Evolutionary conservation across 352 stramenopile species (phyloP).

Genomic region (Hyaloperonospora arabidopsidis): DNA sequence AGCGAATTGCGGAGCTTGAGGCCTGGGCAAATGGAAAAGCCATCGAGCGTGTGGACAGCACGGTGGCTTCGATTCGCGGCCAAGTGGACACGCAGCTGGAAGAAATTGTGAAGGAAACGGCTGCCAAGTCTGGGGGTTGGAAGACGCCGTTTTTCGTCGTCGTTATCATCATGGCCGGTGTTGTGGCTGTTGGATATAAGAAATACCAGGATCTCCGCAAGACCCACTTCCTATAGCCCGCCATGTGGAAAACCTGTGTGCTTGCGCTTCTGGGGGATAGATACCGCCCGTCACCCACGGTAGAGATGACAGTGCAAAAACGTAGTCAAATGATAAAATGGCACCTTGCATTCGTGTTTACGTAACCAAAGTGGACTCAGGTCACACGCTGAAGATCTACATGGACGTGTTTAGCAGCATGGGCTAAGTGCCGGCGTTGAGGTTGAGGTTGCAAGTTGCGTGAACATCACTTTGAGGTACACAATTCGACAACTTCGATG

Average conservation of each 20-base stretch:
- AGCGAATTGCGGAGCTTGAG: constrained; percentile 67
- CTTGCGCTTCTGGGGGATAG: constrained; percentile 15
- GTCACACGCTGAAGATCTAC: neutral
- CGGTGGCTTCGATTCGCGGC: constrained; percentile 49
- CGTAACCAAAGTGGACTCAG: neutral
- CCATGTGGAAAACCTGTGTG: neutral
- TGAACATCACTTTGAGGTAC: too few species aligned
- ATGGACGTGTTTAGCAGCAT: too few species aligned
- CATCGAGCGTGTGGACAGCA: constrained; percentile 45
- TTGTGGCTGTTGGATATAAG: constrained; percentile 65
- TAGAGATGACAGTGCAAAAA: constrained; percentile 23
- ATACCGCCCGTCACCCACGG: constrained; percentile 17
- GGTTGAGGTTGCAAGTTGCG: too few species aligned
- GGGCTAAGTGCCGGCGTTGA: too few species aligned
- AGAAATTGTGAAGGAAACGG: constrained; percentile 62
- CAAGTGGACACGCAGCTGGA: constrained; percentile 64
- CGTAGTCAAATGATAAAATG: constrained; percentile 22
- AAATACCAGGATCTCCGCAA: constrained; percentile 86
- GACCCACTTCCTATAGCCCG: constrained; percentile 72
- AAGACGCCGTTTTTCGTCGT: constrained; percentile 80
- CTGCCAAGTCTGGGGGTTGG: constrained; percentile 67
- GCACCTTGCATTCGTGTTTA: constrained; percentile 23
- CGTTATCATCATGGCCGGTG: constrained; percentile 50
- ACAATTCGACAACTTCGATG: too few species aligned
- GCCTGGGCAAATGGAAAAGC: constrained; percentile 55